A percentile compares a stretch with the other conserved stretches of the same genome.
These are phyloP conservation scores for Trichoderma atroviride DNA, from an alignment of 2,329 filamentous ascomycete genomes.

Conservation along the genomic window DNA sequence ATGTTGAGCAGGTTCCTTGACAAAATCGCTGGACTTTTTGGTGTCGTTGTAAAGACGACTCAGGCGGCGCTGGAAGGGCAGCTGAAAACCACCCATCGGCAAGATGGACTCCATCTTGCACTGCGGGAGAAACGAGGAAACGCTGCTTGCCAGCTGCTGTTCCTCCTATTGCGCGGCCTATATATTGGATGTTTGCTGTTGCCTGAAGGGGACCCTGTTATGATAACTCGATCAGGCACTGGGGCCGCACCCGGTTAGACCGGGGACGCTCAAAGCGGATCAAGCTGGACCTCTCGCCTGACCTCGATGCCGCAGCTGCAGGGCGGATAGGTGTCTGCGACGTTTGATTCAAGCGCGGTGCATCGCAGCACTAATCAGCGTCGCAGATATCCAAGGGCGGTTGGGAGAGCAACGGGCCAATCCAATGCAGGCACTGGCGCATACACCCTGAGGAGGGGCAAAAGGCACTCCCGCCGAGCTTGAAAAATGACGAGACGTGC, in stretches of 20 bases:
- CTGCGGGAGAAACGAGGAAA: neutral
- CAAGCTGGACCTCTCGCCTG: constrained; percentile 15
- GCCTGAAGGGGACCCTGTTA: constrained; percentile 24
- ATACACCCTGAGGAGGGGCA: neutral
- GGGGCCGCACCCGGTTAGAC: constrained; percentile 20
- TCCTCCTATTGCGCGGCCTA: neutral
- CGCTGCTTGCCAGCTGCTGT: neutral
- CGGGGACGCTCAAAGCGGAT: constrained; percentile 21
- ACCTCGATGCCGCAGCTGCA: constrained; percentile 14
- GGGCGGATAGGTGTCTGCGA: constrained; percentile 17
- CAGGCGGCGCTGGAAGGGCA: constrained; percentile 64
- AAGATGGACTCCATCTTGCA: constrained; percentile 53
- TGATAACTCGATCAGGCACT: constrained; percentile 15
- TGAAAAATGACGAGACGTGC: neutral
- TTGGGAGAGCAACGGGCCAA: neutral
- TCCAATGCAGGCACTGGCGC: constrained; percentile 16
- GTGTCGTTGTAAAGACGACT: constrained; percentile 80
- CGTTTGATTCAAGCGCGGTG: constrained; percentile 19
- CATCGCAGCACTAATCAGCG: constrained; percentile 21
- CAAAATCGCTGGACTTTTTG: constrained; percentile 75
- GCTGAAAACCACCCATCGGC: constrained; percentile 55
- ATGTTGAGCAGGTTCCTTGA: constrained; percentile 65
- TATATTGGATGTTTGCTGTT: constrained; percentile 25
- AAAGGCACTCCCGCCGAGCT: neutral
- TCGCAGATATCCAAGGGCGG: constrained; percentile 1